Conservation (phyloP, 2,329 filamentous ascomycete species). For the Diaporthe helianthi region DNA sequence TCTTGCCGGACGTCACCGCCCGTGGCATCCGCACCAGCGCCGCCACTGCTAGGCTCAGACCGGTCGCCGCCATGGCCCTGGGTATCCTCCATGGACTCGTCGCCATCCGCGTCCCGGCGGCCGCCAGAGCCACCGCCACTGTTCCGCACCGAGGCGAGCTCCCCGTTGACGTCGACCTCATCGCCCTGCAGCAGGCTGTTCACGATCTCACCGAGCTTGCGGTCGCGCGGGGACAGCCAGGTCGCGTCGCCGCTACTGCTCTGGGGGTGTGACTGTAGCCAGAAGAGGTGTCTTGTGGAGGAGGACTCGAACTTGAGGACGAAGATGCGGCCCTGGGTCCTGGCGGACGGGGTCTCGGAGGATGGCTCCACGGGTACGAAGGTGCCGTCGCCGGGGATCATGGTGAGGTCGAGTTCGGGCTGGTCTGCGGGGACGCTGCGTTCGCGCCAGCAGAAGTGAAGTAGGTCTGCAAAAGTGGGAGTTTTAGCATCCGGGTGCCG, state of each 20-base stretch:
- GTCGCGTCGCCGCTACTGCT: constrained; percentile 70
- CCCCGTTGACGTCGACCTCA: constrained; percentile 78
- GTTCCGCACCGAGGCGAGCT: constrained; percentile 70
- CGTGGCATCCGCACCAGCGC: constrained; percentile 85
- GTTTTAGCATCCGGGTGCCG: background rate
- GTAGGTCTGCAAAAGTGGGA: constrained; percentile 66
- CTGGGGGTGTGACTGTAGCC: constrained; percentile 92
- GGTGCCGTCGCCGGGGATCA: constrained; percentile 88
- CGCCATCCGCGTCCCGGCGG: constrained; percentile 58
- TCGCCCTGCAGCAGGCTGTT: constrained; percentile 86
- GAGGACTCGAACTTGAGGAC: constrained; percentile 93
- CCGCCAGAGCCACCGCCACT: constrained; percentile 56
- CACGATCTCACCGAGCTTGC: constrained; percentile 87
- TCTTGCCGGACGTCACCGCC: constrained; percentile 92
- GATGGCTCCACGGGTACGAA: constrained; percentile 81
- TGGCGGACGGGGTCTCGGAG: constrained; percentile 61
- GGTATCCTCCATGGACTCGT: constrained; percentile 81
- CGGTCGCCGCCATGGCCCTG: constrained; percentile 69
- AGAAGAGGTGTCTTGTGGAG: constrained; percentile 91
- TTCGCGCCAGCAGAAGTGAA: constrained; percentile 97
- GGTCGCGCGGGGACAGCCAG: constrained; percentile 85
- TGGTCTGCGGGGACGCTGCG: constrained; percentile 73
- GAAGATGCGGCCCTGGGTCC: constrained; percentile 89
- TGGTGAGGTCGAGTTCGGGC: constrained; percentile 87
- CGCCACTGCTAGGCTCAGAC: constrained; percentile 71